Conservation (phyloP, 768 basidiomycete genomes). For the Gymnopilus junonius region DNA sequence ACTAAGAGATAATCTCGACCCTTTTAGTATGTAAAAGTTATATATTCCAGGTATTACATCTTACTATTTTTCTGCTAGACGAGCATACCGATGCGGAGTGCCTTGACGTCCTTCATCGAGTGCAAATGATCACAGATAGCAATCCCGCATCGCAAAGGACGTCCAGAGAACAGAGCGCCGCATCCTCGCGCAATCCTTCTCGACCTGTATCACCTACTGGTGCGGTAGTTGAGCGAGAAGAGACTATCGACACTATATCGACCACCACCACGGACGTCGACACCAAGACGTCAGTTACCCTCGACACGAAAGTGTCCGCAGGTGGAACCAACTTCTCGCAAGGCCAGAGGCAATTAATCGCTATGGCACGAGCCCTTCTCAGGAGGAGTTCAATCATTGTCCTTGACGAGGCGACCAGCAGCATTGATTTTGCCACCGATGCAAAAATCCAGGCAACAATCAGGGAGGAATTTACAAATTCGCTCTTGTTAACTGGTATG, state of each 20-base stretch:
- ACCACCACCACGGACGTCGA: conserved; percentile 61
- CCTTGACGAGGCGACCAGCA: conserved; percentile 84
- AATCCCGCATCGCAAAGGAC: conserved; percentile 50
- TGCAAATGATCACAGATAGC: conserved; percentile 71
- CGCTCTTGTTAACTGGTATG: conserved; percentile 73
- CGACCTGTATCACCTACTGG: conserved; percentile 46
- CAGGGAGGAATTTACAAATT: conserved; percentile 80
- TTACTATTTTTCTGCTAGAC: conserved; percentile 33
- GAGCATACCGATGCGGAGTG: conserved; percentile 85
- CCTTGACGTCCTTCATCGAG: conserved; percentile 79
- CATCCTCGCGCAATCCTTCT: conserved; percentile 52
- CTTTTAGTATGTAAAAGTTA: conserved; percentile 51
- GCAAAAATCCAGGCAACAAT: conserved; percentile 91
- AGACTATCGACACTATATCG: conserved; percentile 40
- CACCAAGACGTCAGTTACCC: conserved; percentile 56
- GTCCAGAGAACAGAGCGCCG: conserved; percentile 40
- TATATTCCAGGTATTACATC: not conserved
- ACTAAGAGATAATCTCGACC: conserved; percentile 75
- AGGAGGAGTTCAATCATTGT: conserved; percentile 76
- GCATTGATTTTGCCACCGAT: conserved; percentile 88
- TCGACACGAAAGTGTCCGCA: conserved; percentile 82
- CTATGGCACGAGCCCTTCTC: conserved; percentile 83
- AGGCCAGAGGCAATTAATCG: conserved; percentile 87
- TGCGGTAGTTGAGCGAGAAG: not conserved
- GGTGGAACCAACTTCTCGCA: conserved; percentile 93